phyloP scores from a whole-genome alignment of 441 rosid genomes.

The Breynia disticha region DNA sequence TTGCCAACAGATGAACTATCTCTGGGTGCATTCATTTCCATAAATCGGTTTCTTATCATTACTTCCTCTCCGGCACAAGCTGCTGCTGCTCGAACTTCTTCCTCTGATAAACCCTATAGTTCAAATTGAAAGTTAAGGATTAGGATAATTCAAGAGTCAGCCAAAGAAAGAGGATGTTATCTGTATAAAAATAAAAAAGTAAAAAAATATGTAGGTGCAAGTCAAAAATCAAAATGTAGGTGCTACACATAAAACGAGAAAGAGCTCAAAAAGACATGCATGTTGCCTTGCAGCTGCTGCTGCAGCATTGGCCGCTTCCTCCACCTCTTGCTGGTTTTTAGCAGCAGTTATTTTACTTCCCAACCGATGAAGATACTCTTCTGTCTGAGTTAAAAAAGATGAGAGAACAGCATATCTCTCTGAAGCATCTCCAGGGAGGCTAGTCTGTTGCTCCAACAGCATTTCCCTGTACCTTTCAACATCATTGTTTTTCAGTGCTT shows the following conservation, averaged over 20 bases:
- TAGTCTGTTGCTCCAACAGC: constrained; percentile 97
- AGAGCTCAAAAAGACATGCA: constrained; percentile 32
- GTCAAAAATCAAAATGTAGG: no score
- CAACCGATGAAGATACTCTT: constrained; percentile 90
- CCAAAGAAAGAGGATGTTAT: neutral
- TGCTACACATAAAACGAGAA: neutral
- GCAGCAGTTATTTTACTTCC: constrained; percentile 94
- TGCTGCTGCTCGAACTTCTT: constrained; percentile 93
- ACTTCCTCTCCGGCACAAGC: constrained; percentile 99
- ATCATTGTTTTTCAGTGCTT: constrained; percentile 98
- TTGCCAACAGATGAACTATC: constrained; percentile 90
- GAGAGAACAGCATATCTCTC: constrained; percentile 98
- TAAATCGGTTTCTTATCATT: constrained; percentile 84
- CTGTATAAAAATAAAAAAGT: neutral
- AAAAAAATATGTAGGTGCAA: no score
- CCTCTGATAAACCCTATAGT: constrained; percentile 87
- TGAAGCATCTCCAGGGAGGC: constrained; percentile 80
- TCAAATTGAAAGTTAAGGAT: neutral
- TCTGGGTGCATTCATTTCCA: constrained; percentile 98
- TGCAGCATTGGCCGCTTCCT: constrained; percentile 97
- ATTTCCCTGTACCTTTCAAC: constrained; percentile 99
- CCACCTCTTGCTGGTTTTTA: constrained; percentile 97
- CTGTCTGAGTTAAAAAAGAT: constrained; percentile 94
- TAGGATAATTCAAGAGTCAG: neutral
- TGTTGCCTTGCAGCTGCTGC: constrained; percentile 89